Evolutionary conservation across 441 rosid species (phyloP).

Genomic region (Brassica balearica): DNA sequence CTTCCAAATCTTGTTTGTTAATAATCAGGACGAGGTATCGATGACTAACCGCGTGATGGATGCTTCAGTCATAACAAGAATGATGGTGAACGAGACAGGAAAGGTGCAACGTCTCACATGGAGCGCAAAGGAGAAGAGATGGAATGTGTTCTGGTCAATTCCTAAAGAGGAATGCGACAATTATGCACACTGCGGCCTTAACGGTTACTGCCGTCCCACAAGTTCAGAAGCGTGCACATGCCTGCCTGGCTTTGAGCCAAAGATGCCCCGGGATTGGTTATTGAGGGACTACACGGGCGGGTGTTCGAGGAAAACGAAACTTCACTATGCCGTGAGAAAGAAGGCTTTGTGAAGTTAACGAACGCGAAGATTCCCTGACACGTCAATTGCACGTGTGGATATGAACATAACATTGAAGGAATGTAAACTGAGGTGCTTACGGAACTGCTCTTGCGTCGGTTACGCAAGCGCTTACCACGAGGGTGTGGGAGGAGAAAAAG

Average conservation of each 20-base stretch:
- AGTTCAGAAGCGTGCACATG: conserved; percentile 54
- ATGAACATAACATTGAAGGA: conserved; percentile 57
- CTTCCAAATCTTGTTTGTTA: conserved; percentile 40
- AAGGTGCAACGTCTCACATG: conserved; percentile 49
- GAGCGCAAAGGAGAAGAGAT: conserved; percentile 46
- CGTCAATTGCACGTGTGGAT: conserved; percentile 49
- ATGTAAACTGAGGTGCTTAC: conserved; percentile 59
- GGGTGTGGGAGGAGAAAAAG: conserved; percentile 47
- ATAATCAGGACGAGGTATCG: conserved; percentile 32
- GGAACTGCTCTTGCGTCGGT: conserved; percentile 68
- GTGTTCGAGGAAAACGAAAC: conserved; percentile 46
- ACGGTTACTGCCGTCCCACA: conserved; percentile 59
- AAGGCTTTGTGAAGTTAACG: conserved; percentile 65
- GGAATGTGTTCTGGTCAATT: conserved; percentile 47
- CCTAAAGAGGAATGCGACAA: conserved; percentile 68
- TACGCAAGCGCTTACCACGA: conserved; percentile 61
- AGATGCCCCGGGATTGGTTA: conserved; percentile 52
- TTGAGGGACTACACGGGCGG: conserved; percentile 61
- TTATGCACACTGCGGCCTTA: conserved; percentile 62
- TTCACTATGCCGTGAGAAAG: conserved; percentile 56
- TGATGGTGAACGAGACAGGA: conserved; percentile 43
- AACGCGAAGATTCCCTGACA: conserved; percentile 64
- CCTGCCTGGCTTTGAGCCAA: conserved; percentile 74
- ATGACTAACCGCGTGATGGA: conserved; percentile 34
- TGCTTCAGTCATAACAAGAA: conserved; percentile 36